Evolutionary conservation across 2,329 filamentous ascomycete genomes (phyloP), one percentile per base, ranked within the genome.

Genomic region (Macrophomina tecta): DNA sequence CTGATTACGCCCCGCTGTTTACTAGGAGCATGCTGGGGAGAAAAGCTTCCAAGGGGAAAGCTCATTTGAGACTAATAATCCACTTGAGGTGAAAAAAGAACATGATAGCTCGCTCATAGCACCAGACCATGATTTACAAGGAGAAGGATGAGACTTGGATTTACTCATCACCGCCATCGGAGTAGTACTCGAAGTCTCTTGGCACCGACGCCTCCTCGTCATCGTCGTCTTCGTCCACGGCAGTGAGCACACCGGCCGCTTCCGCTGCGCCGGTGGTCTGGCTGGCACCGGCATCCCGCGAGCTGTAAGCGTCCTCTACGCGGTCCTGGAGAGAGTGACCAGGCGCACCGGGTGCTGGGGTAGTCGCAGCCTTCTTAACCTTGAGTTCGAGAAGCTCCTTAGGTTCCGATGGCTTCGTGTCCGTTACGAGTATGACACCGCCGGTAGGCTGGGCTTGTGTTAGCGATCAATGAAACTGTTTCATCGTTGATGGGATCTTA

Each of bases 331-430:
- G 75, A 18, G 62, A 49, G n/a, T 76, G 74, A 6, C 77, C 77
- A 55, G 78, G 69, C 74, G 81, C 73, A 68, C 82, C 77, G 72
- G 83, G 77, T n/a, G 80, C 73, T 12, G 82, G 77, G 28, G 79
- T 75, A 11, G 84, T 80, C 6, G 81, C 76, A 69, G 85, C 80
- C 76, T 96, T 97, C 85, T 94, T 95, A 49, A 97, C 87, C 83
- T 96, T 97, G 79, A 98, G 89, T 78, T 98, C 95, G 56, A 99
- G 86, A 7, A 95, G 85, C 18, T 89, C 83, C 78, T 97, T 96
- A 56, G 89, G 81, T 77, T 97, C 91, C 1, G 89, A 87, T 0
- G 93, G 91, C 70, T 90, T 86, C 14, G 90, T 93, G 77, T 99
- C 95, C 66, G 92, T 85, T 28, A 99, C 88, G n/a, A 99, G 86